These are phyloP conservation scores for Elongisporangium prolatum DNA, from an alignment of 352 stramenopile species.

Conservation along the genomic window DNA sequence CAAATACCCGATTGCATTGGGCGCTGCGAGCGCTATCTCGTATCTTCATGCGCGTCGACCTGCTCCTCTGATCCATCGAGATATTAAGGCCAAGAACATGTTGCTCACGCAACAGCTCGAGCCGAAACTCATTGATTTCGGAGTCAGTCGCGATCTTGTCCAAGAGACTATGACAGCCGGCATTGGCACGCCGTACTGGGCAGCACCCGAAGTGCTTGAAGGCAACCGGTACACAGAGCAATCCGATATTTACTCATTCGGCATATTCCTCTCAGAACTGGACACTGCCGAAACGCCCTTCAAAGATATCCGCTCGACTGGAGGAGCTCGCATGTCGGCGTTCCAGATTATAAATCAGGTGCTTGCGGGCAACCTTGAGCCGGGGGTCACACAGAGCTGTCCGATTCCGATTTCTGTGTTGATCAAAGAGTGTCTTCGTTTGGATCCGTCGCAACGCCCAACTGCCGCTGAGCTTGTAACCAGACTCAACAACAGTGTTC, in stretches of 20 bases:
- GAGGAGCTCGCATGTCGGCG: slow-evolving; percentile 1
- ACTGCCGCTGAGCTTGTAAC: slow-evolving; percentile 21
- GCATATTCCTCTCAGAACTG: slow-evolving; percentile 42
- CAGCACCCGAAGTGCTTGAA: slow-evolving; percentile 61
- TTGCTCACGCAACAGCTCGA: slow-evolving; percentile 36
- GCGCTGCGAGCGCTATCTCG: slow-evolving; percentile 22
- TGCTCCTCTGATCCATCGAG: slow-evolving; percentile 58
- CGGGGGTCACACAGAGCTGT: slow-evolving; percentile 30
- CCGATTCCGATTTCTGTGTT: slow-evolving; percentile 29
- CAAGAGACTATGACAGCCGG: slow-evolving; percentile 27
- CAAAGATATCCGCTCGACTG: slow-evolving; percentile 6
- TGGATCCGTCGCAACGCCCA: slow-evolving; percentile 31
- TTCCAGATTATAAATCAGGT: slow-evolving; percentile 43
- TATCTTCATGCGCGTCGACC: slow-evolving; percentile 32
- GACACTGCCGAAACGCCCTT: slow-evolving; percentile 33
- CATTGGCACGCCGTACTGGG: slow-evolving; percentile 57
- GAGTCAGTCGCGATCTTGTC: slow-evolving; percentile 16
- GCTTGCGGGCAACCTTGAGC: slow-evolving; percentile 29
- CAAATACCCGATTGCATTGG: slow-evolving; percentile 35
- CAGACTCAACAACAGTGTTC: not conserved
- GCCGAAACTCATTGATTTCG: slow-evolving; percentile 43
- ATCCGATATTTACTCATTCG: slow-evolving; percentile 76
- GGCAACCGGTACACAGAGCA: slow-evolving; percentile 48
- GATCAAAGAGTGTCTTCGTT: slow-evolving; percentile 36
- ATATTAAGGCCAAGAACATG: slow-evolving; percentile 78